Conservation (phyloP, 116 monocot species). For the Trichopus zeylanicus region DNA sequence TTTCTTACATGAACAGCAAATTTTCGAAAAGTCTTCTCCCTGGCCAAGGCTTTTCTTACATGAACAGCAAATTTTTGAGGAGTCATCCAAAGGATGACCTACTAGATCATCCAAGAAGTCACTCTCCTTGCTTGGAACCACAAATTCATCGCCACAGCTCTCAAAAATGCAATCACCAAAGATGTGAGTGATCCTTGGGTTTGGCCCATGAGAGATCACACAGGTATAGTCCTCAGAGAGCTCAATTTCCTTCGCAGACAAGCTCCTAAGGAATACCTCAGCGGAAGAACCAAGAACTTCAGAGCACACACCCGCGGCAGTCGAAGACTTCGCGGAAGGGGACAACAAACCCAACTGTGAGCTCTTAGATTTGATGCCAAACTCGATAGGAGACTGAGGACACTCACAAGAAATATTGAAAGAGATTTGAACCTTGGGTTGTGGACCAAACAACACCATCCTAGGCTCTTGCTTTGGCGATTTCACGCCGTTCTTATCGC, state of each 20-base stretch:
- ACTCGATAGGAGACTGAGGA: constrained; percentile 44
- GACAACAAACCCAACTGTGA: constrained; percentile 35
- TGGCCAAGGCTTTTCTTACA: constrained; percentile 31
- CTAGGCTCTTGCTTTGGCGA: constrained; percentile 9
- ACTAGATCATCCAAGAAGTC: not conserved
- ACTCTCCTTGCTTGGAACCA: constrained; percentile 8
- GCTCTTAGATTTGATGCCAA: constrained; percentile 59
- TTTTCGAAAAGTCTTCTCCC: constrained; percentile 32
- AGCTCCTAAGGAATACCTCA: not conserved
- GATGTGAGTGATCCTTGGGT: constrained; percentile 50
- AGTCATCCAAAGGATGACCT: constrained; percentile 6
- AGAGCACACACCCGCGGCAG: not conserved
- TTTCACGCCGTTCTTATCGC: constrained; percentile 4
- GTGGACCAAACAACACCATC: constrained; percentile 46
- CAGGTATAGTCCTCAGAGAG: constrained; percentile 58
- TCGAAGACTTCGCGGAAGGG: constrained; percentile 7
- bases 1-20: constrained; percentile 39
- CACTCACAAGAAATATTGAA: constrained; percentile 7
- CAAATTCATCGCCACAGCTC: constrained; percentile 10
- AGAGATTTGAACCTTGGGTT: constrained; percentile 51
- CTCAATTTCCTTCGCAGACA: constrained; percentile 27
- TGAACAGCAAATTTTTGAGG: constrained; percentile 30
- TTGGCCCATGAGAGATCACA: constrained; percentile 41
- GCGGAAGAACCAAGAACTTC: not conserved
- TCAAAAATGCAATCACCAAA: constrained; percentile 33